Base-by-base conservation (phyloP, 495 filamentous ascomycete genomes). In the Chaetomium tenue region DNA sequence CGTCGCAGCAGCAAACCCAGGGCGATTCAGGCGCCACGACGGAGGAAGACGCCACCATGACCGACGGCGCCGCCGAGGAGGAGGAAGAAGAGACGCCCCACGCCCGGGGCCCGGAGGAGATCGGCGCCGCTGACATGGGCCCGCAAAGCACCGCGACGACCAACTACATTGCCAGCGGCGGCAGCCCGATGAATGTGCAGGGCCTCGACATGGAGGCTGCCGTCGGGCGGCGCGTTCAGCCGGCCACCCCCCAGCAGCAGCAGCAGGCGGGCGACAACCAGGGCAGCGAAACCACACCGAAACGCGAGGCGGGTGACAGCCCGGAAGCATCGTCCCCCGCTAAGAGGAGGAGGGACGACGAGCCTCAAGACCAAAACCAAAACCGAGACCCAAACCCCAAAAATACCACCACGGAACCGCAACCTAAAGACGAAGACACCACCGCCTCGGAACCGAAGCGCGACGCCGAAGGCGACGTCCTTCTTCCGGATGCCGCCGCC, bases 71-170 rank as follows among this genome's bases (percentile, higher is more conserved):
- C 9, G 73, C 76, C 11, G 76, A 76, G 26, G 76, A 75, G 2
- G 82, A 84, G 20, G 84, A 84, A 25, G 84, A 84, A 23, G 84
- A 94, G 68, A 69, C 84, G 0, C 90, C 92, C 15, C 91, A 96
- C 71, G 91, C 90, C 3, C 83, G 90, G 18, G 91, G 92, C 0
- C 93, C 94, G 0, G 84, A 88, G 13, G 82, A 90, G 63, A 86
- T 98, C 26, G 93, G 92, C 0, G 85, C 91, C 28, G 89, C 92
- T 69, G 94, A 98, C 71, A 87, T 89, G 71, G 94, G 94, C 1
- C 85, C 91, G 20, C 93, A 97, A 73, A 76, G 65, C 61, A 74
- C 74, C 0, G 75, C 68, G 0, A 58, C 63, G 2, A 67, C 69
- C 13, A 65, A 64, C 22, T 63, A 61, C 55, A 68, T 68, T 16